Evolutionary conservation across 192 early-diverging fungal genomes (phyloP).

Genomic region (Borealophlyctis nickersoniae): DNA sequence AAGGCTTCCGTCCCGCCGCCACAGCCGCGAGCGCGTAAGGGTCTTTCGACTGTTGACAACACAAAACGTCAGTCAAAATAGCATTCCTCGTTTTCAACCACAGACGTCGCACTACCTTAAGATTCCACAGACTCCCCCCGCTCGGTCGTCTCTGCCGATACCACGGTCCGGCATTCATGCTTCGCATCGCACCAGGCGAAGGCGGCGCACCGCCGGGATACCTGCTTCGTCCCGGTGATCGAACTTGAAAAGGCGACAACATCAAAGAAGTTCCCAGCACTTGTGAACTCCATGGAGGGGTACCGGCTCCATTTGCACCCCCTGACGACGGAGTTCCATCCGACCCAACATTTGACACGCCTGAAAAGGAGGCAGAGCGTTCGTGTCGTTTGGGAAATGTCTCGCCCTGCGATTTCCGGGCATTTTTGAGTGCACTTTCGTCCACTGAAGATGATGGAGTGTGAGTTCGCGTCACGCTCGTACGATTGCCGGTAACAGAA

Average conservation of each 20-base stretch:
- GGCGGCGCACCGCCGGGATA: too few relatives aligned
- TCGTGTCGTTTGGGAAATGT: constrained; percentile 9
- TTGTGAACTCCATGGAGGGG: too few relatives aligned
- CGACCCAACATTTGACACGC: constrained; percentile 9
- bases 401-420: neutral
- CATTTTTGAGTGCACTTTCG: constrained; percentile 8
- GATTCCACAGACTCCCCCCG: too few relatives aligned
- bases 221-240: too few relatives aligned
- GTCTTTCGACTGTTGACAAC: neutral
- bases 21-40: neutral
- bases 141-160: too few relatives aligned
- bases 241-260: too few relatives aligned
- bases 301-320: too few relatives aligned
- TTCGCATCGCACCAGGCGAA: too few relatives aligned
- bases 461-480: constrained; percentile 5
- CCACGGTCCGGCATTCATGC: too few relatives aligned
- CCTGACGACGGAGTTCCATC: too few relatives aligned
- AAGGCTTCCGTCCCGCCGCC: constrained; percentile 1
- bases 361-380: constrained; percentile 21
- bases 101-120: too few relatives aligned
- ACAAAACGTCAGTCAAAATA: neutral
- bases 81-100: neutral
- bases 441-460: constrained; percentile 22
- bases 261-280: too few relatives aligned
- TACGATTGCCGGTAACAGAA: neutral